phyloP scores from a whole-genome alignment of 208 protist species.

The Trichomonas vaginalis region DNA sequence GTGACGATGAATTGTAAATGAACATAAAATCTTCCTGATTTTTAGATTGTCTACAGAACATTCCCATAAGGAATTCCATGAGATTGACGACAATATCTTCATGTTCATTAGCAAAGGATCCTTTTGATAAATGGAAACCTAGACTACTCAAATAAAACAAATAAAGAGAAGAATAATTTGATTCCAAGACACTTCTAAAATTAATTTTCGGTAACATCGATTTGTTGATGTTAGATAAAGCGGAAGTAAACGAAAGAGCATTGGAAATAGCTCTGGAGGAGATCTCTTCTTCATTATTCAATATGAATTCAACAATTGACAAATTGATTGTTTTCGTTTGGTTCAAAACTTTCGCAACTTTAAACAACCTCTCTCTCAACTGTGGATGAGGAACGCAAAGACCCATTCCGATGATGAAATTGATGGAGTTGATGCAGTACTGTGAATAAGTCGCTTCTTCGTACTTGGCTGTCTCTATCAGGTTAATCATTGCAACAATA shows the following conservation, averaged over 20 bases:
- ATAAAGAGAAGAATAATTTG: background rate
- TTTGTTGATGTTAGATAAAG: background rate
- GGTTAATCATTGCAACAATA: background rate
- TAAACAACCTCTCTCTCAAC: background rate
- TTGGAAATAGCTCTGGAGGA: background rate
- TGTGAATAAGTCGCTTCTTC: background rate
- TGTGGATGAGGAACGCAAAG: background rate
- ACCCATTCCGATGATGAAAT: background rate
- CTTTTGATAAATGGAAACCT: background rate
- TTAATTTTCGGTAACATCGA: background rate
- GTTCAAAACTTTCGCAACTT: background rate
- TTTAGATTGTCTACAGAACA: background rate
- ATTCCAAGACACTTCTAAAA: background rate
- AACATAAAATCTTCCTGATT: background rate
- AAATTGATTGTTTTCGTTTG: background rate
- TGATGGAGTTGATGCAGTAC: background rate
- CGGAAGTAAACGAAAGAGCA: background rate
- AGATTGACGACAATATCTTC: background rate
- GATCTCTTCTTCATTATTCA: background rate
- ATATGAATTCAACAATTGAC: background rate
- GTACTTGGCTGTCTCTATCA: background rate
- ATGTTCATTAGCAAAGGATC: background rate
- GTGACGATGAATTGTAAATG: background rate
- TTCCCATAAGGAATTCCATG: background rate
- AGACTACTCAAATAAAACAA: background rate